Percentiles rank a stretch among this genome's conserved stretches.
Evolutionary conservation across 306 rosid species (phyloP).

Genomic region (Prunus fruticosa): DNA sequence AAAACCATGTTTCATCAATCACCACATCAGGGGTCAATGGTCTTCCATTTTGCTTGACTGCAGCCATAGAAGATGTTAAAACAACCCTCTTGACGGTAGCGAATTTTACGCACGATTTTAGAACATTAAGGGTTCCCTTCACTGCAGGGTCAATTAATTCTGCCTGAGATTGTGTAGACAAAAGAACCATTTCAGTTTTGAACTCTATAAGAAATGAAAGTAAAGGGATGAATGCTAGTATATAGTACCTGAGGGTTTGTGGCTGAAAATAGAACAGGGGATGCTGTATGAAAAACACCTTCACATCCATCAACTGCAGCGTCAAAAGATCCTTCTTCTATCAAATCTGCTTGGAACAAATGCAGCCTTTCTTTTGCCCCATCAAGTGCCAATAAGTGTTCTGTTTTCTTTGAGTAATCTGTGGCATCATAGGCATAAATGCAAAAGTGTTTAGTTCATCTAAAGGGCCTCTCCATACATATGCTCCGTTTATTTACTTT

Average conservation of each 20-base stretch:
- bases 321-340: constrained; percentile 55
- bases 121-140: constrained; percentile 32
- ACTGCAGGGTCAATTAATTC: constrained; percentile 31
- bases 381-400: constrained; percentile 40
- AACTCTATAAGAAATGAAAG: too few species aligned
- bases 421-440: background rate
- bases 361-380: constrained; percentile 34
- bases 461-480: too few species aligned
- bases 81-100: constrained; percentile 20
- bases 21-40: constrained; percentile 17
- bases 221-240: too few species aligned
- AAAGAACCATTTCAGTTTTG: too few species aligned
- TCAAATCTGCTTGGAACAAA: constrained; percentile 38
- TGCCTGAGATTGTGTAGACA: constrained; percentile 1
- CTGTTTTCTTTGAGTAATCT: constrained; percentile 41
- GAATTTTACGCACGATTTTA: constrained; percentile 17
- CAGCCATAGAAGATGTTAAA: constrained; percentile 30
- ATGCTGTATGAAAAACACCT: constrained; percentile 57
- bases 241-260: constrained; percentile 36
- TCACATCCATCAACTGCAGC: constrained; percentile 36
- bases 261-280: constrained; percentile 11
- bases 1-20: constrained; percentile 29
- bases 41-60: background rate
- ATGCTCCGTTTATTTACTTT: too few species aligned
- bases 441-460: too few species aligned